Evolutionary conservation across 78 protist species (phyloP).

Genomic region (Mastigamoeba balamuthi): DNA sequence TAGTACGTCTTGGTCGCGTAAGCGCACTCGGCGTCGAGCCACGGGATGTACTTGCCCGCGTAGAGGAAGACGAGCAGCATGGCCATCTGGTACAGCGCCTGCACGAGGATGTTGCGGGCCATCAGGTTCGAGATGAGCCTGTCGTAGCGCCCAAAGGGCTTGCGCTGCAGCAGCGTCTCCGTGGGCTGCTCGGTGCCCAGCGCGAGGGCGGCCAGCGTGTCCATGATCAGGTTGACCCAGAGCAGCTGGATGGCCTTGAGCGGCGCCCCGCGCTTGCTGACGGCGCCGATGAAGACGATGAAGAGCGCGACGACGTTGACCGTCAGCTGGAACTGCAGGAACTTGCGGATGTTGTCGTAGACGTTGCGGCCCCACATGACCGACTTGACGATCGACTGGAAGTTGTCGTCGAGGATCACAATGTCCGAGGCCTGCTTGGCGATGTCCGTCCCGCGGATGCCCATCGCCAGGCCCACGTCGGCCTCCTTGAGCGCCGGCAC

Average conservation of each 20-base stretch:
- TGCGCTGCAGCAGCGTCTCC: constrained; percentile 60
- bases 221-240: constrained; percentile 99
- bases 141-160: background rate
- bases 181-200: constrained; percentile 94
- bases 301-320: constrained; percentile 83
- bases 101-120: constrained; percentile 47
- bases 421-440: constrained; percentile 55
- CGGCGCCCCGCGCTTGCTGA: constrained; percentile 42
- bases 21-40: background rate
- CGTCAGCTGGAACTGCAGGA: constrained; percentile 94
- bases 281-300: constrained; percentile 74
- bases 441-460: constrained; percentile 90
- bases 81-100: constrained; percentile 39
- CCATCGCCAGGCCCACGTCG: constrained; percentile 97
- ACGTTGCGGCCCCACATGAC: constrained; percentile 95
- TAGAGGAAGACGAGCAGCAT: constrained; percentile 14
- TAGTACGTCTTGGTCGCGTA: background rate
- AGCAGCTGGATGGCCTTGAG: constrained; percentile 87
- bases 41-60: constrained; percentile 5
- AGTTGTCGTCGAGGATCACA: constrained; percentile 90
- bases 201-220: constrained; percentile 97
- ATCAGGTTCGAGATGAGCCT: constrained; percentile 38
- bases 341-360: constrained; percentile 81
- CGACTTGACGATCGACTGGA: constrained; percentile 76
- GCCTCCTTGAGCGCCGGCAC: constrained; percentile 92